Evolutionary conservation across 768 basidiomycete species (phyloP).

Genomic region (Lactifluus hygrophoroides): DNA sequence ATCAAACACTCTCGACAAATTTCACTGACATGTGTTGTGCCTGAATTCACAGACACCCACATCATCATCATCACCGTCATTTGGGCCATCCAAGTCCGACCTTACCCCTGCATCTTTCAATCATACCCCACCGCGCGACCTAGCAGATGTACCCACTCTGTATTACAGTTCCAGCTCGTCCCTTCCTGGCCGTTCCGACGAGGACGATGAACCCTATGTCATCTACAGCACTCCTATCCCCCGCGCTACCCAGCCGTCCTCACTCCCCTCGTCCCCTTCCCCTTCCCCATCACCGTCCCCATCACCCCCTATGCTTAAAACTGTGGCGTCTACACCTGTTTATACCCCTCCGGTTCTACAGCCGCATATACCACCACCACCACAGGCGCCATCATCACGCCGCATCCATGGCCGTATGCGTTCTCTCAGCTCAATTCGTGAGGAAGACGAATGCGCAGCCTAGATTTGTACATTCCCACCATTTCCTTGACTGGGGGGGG

Average conservation of each 20-base stretch:
- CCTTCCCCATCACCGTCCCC: constrained; percentile 4
- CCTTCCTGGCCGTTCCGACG: constrained; percentile 2
- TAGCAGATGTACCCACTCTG: constrained; percentile 11
- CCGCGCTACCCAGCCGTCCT: not conserved
- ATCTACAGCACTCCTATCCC: constrained; percentile 21
- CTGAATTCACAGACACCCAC: constrained; percentile 5
- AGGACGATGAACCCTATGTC: constrained; percentile 19
- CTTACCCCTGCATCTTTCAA: not conserved
- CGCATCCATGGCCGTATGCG: constrained; percentile 18
- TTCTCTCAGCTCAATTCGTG: constrained; percentile 20
- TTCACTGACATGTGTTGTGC: not conserved
- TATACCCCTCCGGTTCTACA: constrained; percentile 11
- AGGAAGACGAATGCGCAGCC: constrained; percentile 15
- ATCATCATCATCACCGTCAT: constrained; percentile 11
- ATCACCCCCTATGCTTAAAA: not conserved
- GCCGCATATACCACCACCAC: constrained; percentile 16
- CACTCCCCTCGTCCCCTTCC: not conserved
- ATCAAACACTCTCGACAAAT: not conserved
- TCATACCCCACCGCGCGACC: constrained; percentile 10
- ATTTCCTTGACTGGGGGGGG: not conserved
- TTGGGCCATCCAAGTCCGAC: not conserved
- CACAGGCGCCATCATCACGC: constrained; percentile 10
- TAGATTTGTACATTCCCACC: not conserved
- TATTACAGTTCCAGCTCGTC: constrained; percentile 14
- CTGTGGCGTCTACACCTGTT: not conserved